Conservation (phyloP, 2,329 filamentous ascomycete genomes). For the Hypoxylon sp. region DNA sequence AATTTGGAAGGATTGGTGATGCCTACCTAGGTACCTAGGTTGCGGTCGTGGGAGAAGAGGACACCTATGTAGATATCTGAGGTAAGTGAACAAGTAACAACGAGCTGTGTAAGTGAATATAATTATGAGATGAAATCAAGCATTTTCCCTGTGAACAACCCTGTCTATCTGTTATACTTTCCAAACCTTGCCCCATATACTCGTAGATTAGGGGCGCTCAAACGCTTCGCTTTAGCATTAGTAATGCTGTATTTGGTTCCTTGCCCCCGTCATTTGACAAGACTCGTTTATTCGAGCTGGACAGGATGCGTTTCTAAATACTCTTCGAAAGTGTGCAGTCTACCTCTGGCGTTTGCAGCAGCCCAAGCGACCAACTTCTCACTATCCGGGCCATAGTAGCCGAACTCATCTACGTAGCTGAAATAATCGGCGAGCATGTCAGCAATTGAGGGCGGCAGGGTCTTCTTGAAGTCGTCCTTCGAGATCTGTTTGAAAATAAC, state of each 20-base stretch:
- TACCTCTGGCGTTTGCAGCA: constrained; percentile 30
- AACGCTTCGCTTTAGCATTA: not conserved
- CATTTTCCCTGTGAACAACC: not conserved
- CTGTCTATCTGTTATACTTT: not conserved
- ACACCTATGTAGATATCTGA: not conserved
- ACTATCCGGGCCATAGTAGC: constrained; percentile 31
- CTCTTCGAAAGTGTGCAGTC: constrained; percentile 38
- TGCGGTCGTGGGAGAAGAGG: not conserved
- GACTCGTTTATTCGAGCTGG: constrained; percentile 12
- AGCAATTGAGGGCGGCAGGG: constrained; percentile 3
- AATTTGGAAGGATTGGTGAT: constrained; percentile 48
- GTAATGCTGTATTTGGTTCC: not conserved
- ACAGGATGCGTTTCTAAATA: constrained; percentile 31
- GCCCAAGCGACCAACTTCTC: constrained; percentile 33
- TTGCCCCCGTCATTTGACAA: not conserved
- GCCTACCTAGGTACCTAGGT: not conserved
- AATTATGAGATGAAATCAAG: not conserved
- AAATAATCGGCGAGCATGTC: constrained; percentile 30
- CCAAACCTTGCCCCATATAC: not conserved
- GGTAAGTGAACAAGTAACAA: constrained; percentile 5
- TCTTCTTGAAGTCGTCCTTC: constrained; percentile 28
- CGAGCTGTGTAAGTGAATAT: not conserved
- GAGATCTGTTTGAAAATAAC: constrained; percentile 44
- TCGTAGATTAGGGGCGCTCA: not conserved
- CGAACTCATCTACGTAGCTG: constrained; percentile 23